Evolutionary conservation across 2,329 filamentous ascomycete species (phyloP).

Genomic region (Penicillium expansum): DNA sequence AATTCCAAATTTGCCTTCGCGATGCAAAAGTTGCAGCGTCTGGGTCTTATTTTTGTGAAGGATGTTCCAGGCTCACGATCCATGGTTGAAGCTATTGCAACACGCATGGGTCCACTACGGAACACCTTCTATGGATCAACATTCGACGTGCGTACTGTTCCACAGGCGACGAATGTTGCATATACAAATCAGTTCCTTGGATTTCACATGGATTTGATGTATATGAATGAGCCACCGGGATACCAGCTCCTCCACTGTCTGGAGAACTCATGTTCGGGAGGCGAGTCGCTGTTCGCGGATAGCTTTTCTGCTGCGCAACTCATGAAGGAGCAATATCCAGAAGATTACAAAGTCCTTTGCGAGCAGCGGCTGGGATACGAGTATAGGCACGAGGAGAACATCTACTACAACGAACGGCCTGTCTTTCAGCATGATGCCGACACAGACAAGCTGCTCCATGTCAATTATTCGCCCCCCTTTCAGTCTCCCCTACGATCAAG

Average conservation of each 20-base stretch:
- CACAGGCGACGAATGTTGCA: conserved; percentile 83
- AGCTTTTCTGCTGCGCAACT: conserved; percentile 57
- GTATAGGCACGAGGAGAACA: conserved; percentile 63
- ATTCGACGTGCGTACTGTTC: conserved; percentile 83
- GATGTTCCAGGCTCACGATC: conserved; percentile 67
- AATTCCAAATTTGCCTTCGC: conserved; percentile 59
- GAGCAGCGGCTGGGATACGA: conserved; percentile 57
- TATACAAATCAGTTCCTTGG: conserved; percentile 80
- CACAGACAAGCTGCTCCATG: conserved; percentile 36
- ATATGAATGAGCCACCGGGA: conserved; percentile 73
- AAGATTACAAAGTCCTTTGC: conserved; percentile 39
- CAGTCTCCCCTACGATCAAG: conserved; percentile 54
- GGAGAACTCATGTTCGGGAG: conserved; percentile 73
- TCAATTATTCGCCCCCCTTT: conserved; percentile 79
- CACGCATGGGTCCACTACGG: conserved; percentile 72
- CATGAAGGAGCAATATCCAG: conserved; percentile 14
- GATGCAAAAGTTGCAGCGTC: conserved; percentile 59
- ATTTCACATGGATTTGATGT: conserved; percentile 91
- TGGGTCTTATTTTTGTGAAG: conserved; percentile 74
- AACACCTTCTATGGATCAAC: conserved; percentile 89
- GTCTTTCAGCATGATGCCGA: conserved; percentile 48
- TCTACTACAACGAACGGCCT: conserved; percentile 59
- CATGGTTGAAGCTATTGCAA: conserved; percentile 66
- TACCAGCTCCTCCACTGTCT: conserved; percentile 89
- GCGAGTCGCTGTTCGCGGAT: conserved; percentile 84